Conservation (phyloP, 2,329 filamentous ascomycete species). For the Alternaria sp. region DNA sequence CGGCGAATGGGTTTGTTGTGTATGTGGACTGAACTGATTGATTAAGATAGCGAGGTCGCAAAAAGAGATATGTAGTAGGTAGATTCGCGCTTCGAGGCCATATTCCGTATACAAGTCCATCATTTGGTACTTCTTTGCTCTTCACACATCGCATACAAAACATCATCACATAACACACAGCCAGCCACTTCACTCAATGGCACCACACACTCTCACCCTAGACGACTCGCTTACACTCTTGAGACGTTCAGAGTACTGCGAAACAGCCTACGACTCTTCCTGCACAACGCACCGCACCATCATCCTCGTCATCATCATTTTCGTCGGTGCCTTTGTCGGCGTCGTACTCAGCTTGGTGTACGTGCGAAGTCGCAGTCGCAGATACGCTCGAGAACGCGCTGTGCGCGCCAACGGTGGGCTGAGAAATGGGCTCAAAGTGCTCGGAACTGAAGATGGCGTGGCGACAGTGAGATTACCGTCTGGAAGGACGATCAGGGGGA, state of each 20-base stretch:
- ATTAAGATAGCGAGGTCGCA: background rate
- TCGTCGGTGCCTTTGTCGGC: conserved; percentile 24
- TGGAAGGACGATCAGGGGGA: background rate
- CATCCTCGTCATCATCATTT: conserved; percentile 29
- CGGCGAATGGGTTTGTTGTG: background rate
- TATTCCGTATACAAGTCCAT: background rate
- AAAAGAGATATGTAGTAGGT: conserved; percentile 11
- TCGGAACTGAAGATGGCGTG: background rate
- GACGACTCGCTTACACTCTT: background rate
- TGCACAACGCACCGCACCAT: conserved; percentile 30
- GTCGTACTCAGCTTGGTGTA: conserved; percentile 24
- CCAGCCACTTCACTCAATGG: conserved; percentile 10
- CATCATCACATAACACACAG: background rate
- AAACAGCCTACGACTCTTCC: conserved; percentile 20
- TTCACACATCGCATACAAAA: background rate
- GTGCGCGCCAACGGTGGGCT: background rate
- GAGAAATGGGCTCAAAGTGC: background rate
- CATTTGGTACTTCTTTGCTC: background rate
- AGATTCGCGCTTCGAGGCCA: background rate
- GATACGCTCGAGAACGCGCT: background rate
- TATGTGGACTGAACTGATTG: background rate
- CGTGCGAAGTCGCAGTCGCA: conserved; percentile 9
- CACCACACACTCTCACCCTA: conserved; percentile 3
- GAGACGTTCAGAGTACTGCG: conserved; percentile 23
- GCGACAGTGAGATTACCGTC: conserved; percentile 3